phyloP scores from a whole-genome alignment of 805 yeast species.

The Kodamaea hsintzibuensis region DNA sequence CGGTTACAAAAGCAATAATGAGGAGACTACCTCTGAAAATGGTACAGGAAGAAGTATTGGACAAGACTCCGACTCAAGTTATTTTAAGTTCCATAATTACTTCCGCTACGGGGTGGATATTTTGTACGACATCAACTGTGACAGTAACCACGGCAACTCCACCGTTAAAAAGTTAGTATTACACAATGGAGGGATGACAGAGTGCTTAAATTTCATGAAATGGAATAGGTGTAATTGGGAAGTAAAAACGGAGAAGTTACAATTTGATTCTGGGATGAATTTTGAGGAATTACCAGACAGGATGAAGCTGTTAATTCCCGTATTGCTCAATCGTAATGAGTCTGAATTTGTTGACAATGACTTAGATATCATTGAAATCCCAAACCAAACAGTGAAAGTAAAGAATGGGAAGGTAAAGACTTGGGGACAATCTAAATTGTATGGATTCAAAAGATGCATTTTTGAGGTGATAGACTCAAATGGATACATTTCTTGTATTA shows the following conservation, averaged over 20 bases:
- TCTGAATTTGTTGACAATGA: slow-evolving; percentile 41
- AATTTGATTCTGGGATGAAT: slow-evolving; percentile 29
- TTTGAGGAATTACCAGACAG: slow-evolving; percentile 30
- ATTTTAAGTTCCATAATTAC: slow-evolving; percentile 54
- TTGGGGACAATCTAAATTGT: slow-evolving; percentile 45
- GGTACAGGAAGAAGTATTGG: slow-evolving; percentile 12
- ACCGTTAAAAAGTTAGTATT: slow-evolving; percentile 45
- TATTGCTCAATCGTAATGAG: slow-evolving; percentile 39
- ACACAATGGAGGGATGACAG: slow-evolving; percentile 53
- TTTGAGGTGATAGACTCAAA: slow-evolving; percentile 44
- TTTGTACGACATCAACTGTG: slow-evolving; percentile 42
- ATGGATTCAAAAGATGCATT: slow-evolving; percentile 40
- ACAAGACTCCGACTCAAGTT: slow-evolving; percentile 11
- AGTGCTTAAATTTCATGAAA: slow-evolving; percentile 52
- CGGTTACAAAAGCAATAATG: slow-evolving; percentile 19
- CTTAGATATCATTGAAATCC: slow-evolving; percentile 30
- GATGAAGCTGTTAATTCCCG: slow-evolving; percentile 27
- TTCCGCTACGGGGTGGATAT: slow-evolving; percentile 56
- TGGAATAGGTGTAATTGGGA: slow-evolving; percentile 54
- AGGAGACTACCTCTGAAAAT: neutral
- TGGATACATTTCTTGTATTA: slow-evolving; percentile 37
- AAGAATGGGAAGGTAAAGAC: slow-evolving; percentile 26
- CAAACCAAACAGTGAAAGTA: neutral
- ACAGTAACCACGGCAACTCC: slow-evolving; percentile 13
- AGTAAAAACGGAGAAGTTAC: slow-evolving; percentile 19